phyloP scores from a whole-genome alignment of 2,329 filamentous ascomycete species.

The Nigrospora oryzae region DNA sequence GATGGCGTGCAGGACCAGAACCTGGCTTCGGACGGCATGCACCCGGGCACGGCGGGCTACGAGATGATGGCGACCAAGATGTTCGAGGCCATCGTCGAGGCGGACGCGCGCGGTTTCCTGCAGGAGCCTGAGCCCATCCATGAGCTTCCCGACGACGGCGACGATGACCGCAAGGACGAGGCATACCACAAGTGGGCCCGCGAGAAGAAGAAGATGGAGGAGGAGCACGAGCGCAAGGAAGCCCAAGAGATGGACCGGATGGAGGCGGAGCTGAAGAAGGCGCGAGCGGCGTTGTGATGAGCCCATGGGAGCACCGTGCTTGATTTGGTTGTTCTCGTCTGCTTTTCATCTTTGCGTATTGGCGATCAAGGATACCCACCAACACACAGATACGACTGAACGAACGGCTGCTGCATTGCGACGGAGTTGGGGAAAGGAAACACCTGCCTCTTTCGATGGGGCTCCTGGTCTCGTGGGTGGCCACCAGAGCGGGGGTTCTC shows the following conservation, averaged over 20 bases:
- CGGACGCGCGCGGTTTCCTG: conserved; percentile 19
- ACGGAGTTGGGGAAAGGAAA: no score
- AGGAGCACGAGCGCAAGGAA: conserved; percentile 12
- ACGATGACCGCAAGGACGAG: conserved; percentile 19
- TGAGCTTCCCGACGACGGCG: conserved; percentile 20
- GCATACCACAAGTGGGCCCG: conserved; percentile 12
- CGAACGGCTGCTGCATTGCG: no score
- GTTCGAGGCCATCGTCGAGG: conserved; percentile 21
- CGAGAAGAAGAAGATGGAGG: conserved; percentile 16
- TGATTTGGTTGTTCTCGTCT: no score
- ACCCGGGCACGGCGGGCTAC: conserved; percentile 19
- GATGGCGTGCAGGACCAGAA: conserved; percentile 18
- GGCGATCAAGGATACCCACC: no score
- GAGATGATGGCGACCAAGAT: conserved; percentile 24
- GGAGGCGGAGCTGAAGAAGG: conserved; percentile 16
- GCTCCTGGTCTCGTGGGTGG: no score
- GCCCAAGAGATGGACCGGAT: conserved; percentile 17
- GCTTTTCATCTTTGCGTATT: no score
- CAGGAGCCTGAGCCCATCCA: conserved; percentile 17
- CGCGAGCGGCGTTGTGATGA: conserved; percentile 1
- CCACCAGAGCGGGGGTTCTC: no score
- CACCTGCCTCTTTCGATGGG: no score
- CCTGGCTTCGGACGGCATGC: conserved; percentile 13
- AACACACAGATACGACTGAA: no score
- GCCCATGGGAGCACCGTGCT: no score